Conservation (phyloP, 176 grass and related monocot species). For the Aegilops speltoides region DNA sequence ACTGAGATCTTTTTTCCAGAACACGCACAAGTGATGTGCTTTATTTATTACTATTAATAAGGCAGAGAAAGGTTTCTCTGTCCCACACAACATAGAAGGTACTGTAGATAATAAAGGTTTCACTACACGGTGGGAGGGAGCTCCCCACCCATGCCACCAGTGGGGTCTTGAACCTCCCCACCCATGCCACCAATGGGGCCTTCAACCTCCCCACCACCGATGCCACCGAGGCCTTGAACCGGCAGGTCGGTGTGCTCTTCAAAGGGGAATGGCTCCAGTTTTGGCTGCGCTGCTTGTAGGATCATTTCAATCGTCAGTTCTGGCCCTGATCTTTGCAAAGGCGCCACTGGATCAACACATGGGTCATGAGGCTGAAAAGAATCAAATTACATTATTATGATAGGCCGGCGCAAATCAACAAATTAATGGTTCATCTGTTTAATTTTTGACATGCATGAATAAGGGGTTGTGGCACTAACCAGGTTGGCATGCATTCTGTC, state of each 20-base stretch:
- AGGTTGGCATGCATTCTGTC: slow-evolving; percentile 90
- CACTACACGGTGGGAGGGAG: background rate
- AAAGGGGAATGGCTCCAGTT: slow-evolving; percentile 53
- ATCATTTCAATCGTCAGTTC: slow-evolving; percentile 47
- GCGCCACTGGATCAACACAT: slow-evolving; percentile 40
- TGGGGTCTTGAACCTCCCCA: slow-evolving; percentile 19
- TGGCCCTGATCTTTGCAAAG: slow-evolving; percentile 56
- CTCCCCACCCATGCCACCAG: background rate
- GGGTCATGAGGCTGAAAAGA: slow-evolving; percentile 40
- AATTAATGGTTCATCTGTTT: background rate
- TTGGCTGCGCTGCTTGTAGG: slow-evolving; percentile 45
- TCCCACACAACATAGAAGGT: background rate
- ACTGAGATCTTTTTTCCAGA: background rate
- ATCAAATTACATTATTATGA: background rate
- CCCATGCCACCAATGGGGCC: no score
- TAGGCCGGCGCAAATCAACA: background rate
- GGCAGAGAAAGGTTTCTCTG: background rate
- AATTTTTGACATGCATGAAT: background rate
- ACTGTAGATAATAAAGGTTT: background rate
- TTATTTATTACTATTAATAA: background rate
- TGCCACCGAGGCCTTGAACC: slow-evolving; percentile 20
- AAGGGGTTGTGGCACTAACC: slow-evolving; percentile 35
- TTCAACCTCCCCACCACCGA: slow-evolving; percentile 13
- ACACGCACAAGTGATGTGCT: background rate
- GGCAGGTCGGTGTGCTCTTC: slow-evolving; percentile 48